A percentile compares a stretch with the other conserved stretches of the same genome.
These are phyloP conservation scores for Penicillium oxalicum DNA, from an alignment of 2,329 filamentous ascomycete species.

Conservation along the genomic window DNA sequence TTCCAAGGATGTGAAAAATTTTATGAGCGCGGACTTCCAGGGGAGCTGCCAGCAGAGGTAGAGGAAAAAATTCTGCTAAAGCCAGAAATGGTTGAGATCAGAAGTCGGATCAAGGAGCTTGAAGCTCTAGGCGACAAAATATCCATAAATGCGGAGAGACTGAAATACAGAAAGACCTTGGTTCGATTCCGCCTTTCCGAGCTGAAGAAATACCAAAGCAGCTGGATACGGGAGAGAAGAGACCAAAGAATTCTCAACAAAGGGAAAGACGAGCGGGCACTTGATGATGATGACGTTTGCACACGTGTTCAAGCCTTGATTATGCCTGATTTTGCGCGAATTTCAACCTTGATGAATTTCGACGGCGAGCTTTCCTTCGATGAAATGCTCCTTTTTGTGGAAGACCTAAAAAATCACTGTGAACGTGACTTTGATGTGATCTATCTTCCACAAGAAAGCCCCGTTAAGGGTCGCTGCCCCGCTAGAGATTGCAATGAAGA, in stretches of 20 bases:
- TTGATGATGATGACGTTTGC: conserved; percentile 5
- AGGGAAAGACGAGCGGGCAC: conserved; percentile 8
- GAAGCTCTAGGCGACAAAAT: conserved; percentile 1
- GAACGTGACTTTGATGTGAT: conserved; percentile 11
- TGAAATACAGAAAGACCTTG: conserved; percentile 13
- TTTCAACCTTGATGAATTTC: conserved; percentile 11
- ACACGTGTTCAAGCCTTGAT: conserved; percentile 13
- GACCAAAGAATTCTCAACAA: conserved; percentile 15
- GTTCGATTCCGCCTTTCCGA: conserved; percentile 6
- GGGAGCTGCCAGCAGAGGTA: conserved; percentile 9
- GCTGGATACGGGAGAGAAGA: conserved; percentile 12
- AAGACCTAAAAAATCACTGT: conserved; percentile 11
- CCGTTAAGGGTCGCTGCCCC: conserved; percentile 9
- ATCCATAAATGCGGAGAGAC: conserved; percentile 5
- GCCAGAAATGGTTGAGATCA: conserved; percentile 8
- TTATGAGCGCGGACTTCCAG: conserved; percentile 9
- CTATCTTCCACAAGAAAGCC: conserved; percentile 13
- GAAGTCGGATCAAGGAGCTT: conserved; percentile 9
- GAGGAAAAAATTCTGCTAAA: conserved; percentile 12
- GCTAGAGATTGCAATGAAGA: conserved; percentile 6
- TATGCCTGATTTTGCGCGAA: conserved; percentile 14
- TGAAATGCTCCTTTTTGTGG: conserved; percentile 14
- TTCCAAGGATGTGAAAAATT: conserved; percentile 11
- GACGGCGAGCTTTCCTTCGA: conserved; percentile 10
- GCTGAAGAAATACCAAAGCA: conserved; percentile 12